Evolutionary conservation across 345 rosid genomes (phyloP).

Genomic region (Brassica cretica): DNA sequence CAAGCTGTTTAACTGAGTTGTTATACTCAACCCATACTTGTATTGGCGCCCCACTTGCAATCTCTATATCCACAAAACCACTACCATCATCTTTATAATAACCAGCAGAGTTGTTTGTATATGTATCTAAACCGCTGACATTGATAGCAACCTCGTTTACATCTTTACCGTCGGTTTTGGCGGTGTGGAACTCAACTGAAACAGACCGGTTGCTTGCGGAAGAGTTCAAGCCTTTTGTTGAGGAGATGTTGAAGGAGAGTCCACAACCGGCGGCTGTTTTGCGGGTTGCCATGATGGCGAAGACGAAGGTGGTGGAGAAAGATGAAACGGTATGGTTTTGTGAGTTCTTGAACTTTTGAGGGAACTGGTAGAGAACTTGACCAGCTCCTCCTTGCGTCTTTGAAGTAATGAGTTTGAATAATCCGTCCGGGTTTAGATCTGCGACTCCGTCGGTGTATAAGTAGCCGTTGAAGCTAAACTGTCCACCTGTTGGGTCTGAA

Average conservation of each 20-base stretch:
- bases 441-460: conserved; percentile 29
- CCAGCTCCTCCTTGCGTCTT: conserved; percentile 36
- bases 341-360: conserved; percentile 35
- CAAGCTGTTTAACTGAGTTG: conserved; percentile 34
- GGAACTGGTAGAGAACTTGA: conserved; percentile 33
- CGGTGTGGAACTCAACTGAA: conserved; percentile 49
- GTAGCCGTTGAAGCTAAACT: conserved; percentile 30
- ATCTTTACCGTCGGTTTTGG: conserved; percentile 3
- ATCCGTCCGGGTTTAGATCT: conserved; percentile 27
- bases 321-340: background rate
- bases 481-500: conserved; percentile 29
- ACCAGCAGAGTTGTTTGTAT: conserved; percentile 28
- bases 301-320: conserved; percentile 30
- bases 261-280: conserved; percentile 34
- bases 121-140: conserved; percentile 43
- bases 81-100: conserved; percentile 35
- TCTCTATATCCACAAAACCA: conserved; percentile 15
- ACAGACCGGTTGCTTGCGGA: background rate
- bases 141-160: conserved; percentile 58
- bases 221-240: conserved; percentile 1
- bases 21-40: conserved; percentile 65
- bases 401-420: conserved; percentile 31
- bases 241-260: conserved; percentile 23
- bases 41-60: conserved; percentile 40
- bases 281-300: conserved; percentile 11